A percentile compares a stretch with the other conserved stretches of the same genome.
Evolutionary conservation across 163 green algal species (phyloP).

Genomic region (Scenedesmus sp.): DNA sequence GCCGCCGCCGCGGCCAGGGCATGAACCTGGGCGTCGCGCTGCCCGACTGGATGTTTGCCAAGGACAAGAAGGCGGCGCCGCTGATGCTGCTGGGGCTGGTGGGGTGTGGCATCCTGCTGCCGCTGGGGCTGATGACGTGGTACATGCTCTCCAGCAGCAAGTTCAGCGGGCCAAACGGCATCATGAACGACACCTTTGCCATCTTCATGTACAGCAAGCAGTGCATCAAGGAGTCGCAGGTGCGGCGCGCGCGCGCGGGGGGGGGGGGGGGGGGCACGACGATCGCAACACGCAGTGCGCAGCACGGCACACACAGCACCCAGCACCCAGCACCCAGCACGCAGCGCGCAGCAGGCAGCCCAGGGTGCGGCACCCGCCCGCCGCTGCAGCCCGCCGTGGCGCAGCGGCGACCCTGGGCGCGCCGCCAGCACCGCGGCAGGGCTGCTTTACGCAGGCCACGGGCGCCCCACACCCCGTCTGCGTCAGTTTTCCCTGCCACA

Average conservation of each 20-base stretch:
- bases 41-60: constrained; percentile 89
- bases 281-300: neutral
- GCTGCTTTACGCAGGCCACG: constrained; percentile 34
- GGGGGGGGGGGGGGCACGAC: neutral
- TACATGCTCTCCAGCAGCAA: constrained; percentile 89
- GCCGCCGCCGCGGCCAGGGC: neutral
- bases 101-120: constrained; percentile 86
- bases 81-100: constrained; percentile 89
- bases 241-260: constrained; percentile 17
- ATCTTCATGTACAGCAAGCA: constrained; percentile 73
- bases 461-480: neutral
- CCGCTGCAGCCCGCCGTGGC: neutral
- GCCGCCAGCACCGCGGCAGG: constrained; percentile 8
- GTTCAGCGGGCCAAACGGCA: constrained; percentile 84
- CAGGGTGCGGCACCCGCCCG: constrained; percentile 19
- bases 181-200: constrained; percentile 83
- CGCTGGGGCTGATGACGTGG: constrained; percentile 79
- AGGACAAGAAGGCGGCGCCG: constrained; percentile 77
- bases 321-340: neutral
- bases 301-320: neutral
- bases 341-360: neutral
- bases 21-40: constrained; percentile 92
- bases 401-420: constrained; percentile 27
- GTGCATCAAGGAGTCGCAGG: constrained; percentile 84
- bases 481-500: constrained; percentile 41